These are phyloP conservation scores for Auriscalpium microsporum DNA, from an alignment of 768 basidiomycete species.

Conservation along the genomic window DNA sequence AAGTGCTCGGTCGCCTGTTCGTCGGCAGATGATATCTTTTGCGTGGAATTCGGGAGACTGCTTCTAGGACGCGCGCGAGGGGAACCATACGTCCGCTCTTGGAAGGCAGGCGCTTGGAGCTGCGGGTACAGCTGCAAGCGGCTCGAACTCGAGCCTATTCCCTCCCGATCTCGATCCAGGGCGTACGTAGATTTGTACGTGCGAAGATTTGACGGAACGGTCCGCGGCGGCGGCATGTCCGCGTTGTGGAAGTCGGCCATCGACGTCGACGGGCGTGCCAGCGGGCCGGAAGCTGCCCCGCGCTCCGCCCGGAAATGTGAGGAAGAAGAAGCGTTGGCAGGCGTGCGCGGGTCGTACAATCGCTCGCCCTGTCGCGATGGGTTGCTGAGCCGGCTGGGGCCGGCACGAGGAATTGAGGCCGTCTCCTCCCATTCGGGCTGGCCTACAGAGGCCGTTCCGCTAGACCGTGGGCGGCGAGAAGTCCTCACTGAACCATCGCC, in stretches of 20 bases:
- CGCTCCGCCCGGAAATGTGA: slow-evolving; percentile 4
- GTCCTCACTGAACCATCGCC: not conserved
- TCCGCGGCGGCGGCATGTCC: slow-evolving; percentile 26
- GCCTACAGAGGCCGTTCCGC: not conserved
- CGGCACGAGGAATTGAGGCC: not conserved
- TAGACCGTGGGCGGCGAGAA: not conserved
- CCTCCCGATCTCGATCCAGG: slow-evolving; percentile 20
- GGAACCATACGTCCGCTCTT: slow-evolving; percentile 14
- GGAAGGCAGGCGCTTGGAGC: not conserved
- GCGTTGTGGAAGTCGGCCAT: slow-evolving; percentile 24
- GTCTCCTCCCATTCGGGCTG: not conserved
- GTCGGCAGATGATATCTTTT: slow-evolving; percentile 1
- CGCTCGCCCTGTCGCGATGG: slow-evolving; percentile 4
- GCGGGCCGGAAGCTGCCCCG: slow-evolving; percentile 9
- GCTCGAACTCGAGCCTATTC: slow-evolving; percentile 2
- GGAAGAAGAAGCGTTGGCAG: slow-evolving; percentile 4
- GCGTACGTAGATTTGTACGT: slow-evolving; percentile 35
- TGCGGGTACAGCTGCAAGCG: slow-evolving; percentile 7
- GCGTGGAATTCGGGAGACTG: not conserved
- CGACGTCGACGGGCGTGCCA: slow-evolving; percentile 22
- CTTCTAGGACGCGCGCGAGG: slow-evolving; percentile 10
- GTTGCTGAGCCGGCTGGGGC: not conserved
- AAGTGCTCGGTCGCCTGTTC: slow-evolving; percentile 44
- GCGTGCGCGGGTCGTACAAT: slow-evolving; percentile 15
- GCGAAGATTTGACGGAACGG: slow-evolving; percentile 31